phyloP scores from a whole-genome alignment of 2,329 filamentous ascomycete genomes.

The Calonectria hawksworthii region DNA sequence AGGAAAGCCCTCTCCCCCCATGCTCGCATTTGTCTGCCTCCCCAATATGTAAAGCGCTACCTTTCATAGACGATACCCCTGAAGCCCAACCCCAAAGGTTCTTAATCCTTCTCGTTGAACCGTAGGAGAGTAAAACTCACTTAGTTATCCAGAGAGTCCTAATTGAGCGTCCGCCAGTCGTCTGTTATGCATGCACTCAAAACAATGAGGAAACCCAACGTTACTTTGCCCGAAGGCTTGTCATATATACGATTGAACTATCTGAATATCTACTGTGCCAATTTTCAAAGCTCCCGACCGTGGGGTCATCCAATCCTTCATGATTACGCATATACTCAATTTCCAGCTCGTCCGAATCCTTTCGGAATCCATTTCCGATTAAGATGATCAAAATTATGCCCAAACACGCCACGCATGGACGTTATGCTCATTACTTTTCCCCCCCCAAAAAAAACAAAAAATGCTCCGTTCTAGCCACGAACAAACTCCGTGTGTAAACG shows the following conservation, averaged over 20 bases:
- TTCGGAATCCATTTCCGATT: slow-evolving; percentile 5
- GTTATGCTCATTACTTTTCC: slow-evolving; percentile 22
- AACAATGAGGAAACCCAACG: neutral
- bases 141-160: neutral
- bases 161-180: too few relatives aligned
- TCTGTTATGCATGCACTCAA: neutral
- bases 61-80: neutral
- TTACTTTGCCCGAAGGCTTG: neutral
- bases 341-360: slow-evolving; percentile 14
- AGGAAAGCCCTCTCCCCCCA: neutral
- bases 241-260: slow-evolving; percentile 21
- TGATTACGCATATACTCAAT: slow-evolving; percentile 30
- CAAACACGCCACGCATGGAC: slow-evolving; percentile 9
- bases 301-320: slow-evolving; percentile 34
- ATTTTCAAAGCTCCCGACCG: slow-evolving; percentile 26
- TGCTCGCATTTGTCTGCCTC: neutral
- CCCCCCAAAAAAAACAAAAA: neutral
- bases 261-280: slow-evolving; percentile 34
- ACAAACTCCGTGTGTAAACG: slow-evolving; percentile 27
- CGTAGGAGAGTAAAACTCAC: neutral
- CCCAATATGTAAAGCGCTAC: neutral
- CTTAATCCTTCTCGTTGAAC: neutral
- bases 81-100: neutral
- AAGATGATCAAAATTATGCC: slow-evolving; percentile 4
- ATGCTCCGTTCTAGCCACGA: slow-evolving; percentile 1